phyloP scores from a whole-genome alignment of 1,284 basidiomycete genomes.

The Leccinum pachyderme region DNA sequence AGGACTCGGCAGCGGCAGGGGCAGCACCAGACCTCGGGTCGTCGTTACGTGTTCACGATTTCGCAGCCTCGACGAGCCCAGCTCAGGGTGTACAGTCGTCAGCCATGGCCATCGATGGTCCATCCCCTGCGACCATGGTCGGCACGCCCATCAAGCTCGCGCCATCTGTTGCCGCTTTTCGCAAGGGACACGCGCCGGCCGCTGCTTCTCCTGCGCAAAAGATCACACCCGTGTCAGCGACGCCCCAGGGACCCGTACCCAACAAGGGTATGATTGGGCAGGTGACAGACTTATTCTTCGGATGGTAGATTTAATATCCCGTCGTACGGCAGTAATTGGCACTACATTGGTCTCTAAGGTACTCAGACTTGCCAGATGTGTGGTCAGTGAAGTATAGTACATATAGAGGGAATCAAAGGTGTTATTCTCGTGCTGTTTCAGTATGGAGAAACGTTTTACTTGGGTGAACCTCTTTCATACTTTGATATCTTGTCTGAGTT shows the following conservation, averaged over 20 bases:
- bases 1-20: constrained; percentile 57
- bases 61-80: constrained; percentile 22
- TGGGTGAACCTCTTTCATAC: no score
- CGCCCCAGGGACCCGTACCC: constrained; percentile 33
- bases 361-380: neutral
- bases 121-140: constrained; percentile 38
- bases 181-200: constrained; percentile 41
- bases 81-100: constrained; percentile 30
- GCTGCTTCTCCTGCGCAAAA: constrained; percentile 36
- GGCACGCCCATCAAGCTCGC: constrained; percentile 69
- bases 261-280: constrained; percentile 64
- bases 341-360: neutral
- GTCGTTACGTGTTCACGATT: constrained; percentile 18
- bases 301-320: constrained; percentile 57
- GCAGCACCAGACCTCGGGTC: constrained; percentile 47
- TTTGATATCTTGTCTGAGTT: no score
- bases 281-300: constrained; percentile 75
- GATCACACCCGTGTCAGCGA: constrained; percentile 11
- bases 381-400: no score
- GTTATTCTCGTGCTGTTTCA: no score
- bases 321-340: neutral
- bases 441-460: no score
- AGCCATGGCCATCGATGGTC: constrained; percentile 47
- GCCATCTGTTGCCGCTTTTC: constrained; percentile 67
- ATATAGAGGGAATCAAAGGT: no score